These are phyloP conservation scores for Suhomyces coccinellae DNA, from an alignment of 1,139 yeast genomes.

Conservation along the genomic window DNA sequence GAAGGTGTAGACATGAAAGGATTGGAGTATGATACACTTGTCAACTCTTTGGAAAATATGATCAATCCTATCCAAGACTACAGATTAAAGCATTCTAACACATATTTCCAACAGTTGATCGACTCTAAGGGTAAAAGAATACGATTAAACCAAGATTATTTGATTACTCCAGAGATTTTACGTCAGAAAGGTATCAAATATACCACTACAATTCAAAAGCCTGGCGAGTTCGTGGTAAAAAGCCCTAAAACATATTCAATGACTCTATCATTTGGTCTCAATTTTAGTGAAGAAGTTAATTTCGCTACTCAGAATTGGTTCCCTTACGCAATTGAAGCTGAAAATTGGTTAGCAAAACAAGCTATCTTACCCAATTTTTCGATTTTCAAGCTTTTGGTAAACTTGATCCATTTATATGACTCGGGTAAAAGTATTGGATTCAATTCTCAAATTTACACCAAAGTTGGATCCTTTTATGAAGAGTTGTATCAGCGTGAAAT, in stretches of 20 bases:
- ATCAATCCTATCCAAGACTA: constrained; percentile 27
- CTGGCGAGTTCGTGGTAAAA: constrained; percentile 60
- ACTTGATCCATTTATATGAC: constrained; percentile 47
- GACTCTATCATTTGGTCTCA: constrained; percentile 53
- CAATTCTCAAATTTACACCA: constrained; percentile 29
- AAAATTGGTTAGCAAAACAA: constrained; percentile 54
- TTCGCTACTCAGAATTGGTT: constrained; percentile 66
- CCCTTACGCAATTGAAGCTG: constrained; percentile 46
- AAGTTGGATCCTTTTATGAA: constrained; percentile 34
- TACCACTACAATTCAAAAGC: constrained; percentile 50
- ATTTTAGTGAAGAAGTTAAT: constrained; percentile 54
- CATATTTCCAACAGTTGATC: constrained; percentile 28
- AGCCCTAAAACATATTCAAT: constrained; percentile 57
- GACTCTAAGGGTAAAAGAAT: constrained; percentile 17
- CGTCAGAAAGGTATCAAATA: constrained; percentile 47
- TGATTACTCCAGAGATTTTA: constrained; percentile 52
- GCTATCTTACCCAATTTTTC: constrained; percentile 52
- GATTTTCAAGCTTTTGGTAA: constrained; percentile 46
- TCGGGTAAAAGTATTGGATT: constrained; percentile 30
- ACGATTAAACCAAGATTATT: constrained; percentile 38
- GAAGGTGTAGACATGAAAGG: constrained; percentile 8
- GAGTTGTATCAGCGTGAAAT: constrained; percentile 41
- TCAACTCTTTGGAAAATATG: constrained; percentile 33
- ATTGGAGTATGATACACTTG: constrained; percentile 27
- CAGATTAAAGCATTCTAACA: constrained; percentile 28